Percentiles rank a stretch among this genome's conserved stretches.
phyloP scores from a whole-genome alignment of 1,139 yeast genomes.

The Candida dubliniensis region DNA sequence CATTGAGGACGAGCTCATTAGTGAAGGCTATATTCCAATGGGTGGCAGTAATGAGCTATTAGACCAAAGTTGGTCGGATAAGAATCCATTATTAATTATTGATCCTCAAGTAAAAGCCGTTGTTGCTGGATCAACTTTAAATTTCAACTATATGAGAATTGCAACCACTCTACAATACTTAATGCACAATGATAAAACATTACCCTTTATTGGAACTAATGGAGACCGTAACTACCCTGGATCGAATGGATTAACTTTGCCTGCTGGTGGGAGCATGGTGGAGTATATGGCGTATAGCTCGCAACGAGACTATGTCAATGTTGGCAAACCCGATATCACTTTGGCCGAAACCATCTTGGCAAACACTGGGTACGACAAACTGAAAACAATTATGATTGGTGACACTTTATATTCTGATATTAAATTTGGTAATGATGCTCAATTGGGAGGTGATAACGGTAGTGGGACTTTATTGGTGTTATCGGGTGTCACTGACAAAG shows the following conservation, averaged over 20 bases:
- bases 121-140: conserved; percentile 41
- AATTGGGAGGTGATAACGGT: conserved; percentile 24
- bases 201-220: conserved; percentile 43
- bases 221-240: conserved; percentile 45
- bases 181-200: conserved; percentile 29
- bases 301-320: conserved; percentile 32
- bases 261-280: conserved; percentile 47
- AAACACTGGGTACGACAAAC: conserved; percentile 27
- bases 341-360: conserved; percentile 31
- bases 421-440: conserved; percentile 45
- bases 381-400: conserved; percentile 40
- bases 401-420: conserved; percentile 46
- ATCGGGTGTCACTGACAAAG: conserved; percentile 35
- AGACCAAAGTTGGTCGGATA: conserved; percentile 24
- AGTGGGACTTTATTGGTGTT: conserved; percentile 37
- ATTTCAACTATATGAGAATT: conserved; percentile 39
- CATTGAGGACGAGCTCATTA: conserved; percentile 67
- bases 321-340: conserved; percentile 35
- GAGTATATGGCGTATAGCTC: conserved; percentile 38
- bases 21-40: conserved; percentile 64
- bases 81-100: conserved; percentile 33
- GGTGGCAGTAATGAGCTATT: conserved; percentile 67
- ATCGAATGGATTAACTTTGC: conserved; percentile 36
- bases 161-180: conserved; percentile 42
- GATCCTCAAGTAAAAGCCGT: conserved; percentile 44